Conservation (phyloP, 306 rosid species). For the Cicer yamashitae region DNA sequence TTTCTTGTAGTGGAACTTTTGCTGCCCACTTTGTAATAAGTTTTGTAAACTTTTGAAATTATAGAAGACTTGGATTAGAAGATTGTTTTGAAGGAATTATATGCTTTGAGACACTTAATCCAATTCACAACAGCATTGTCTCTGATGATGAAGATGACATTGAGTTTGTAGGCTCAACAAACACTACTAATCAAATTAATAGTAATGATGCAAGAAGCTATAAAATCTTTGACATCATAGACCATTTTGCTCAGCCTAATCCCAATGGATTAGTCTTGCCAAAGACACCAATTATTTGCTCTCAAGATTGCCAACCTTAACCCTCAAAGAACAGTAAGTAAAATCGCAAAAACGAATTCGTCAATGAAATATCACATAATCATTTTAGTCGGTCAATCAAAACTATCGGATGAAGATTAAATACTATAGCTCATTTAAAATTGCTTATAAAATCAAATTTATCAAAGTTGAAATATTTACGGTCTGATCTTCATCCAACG, state of each 20-base stretch:
- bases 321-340: conserved; percentile 90
- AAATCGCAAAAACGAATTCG: background rate
- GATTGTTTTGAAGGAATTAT: conserved; percentile 92
- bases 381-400: background rate
- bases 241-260: conserved; percentile 66
- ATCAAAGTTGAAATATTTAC: background rate
- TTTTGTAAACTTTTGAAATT: no score
- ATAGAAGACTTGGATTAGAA: conserved; percentile 87
- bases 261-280: conserved; percentile 58
- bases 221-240: conserved; percentile 79
- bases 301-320: conserved; percentile 78
- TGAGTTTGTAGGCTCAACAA: conserved; percentile 67
- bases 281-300: conserved; percentile 81
- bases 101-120: conserved; percentile 97
- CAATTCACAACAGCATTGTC: conserved; percentile 58
- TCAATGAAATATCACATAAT: background rate
- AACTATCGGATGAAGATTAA: background rate
- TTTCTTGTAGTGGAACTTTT: no score
- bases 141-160: conserved; percentile 89
- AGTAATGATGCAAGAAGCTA: conserved; percentile 31
- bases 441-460: background rate
- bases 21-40: no score
- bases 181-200: conserved; percentile 29
- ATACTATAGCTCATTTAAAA: background rate
- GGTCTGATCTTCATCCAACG: background rate